Percentiles rank a stretch among this genome's conserved stretches.
phyloP scores from a whole-genome alignment of 306 rosid species.

The Ziziphus jujuba region DNA sequence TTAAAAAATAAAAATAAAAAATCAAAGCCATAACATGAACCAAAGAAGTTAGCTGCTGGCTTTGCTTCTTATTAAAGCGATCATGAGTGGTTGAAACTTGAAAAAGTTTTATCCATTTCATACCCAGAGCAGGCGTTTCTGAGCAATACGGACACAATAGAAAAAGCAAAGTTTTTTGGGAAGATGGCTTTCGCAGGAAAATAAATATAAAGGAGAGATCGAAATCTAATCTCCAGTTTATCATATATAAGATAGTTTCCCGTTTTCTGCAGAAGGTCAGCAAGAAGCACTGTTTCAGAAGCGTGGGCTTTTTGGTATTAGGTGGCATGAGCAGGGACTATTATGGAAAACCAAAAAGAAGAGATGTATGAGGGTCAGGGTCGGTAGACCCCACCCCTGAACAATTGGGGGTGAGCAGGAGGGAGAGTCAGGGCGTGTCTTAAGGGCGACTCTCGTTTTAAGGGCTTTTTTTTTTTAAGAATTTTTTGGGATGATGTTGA shows the following conservation, averaged over 20 bases:
- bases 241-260: no score
- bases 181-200: no score
- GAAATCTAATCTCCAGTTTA: no score
- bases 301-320: background rate
- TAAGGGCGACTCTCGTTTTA: slow-evolving; percentile 36
- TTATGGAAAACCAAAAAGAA: no score
- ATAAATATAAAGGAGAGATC: no score
- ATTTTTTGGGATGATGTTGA: slow-evolving; percentile 10
- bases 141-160: no score
- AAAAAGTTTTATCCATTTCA: background rate
- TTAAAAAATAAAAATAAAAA: background rate
- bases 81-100: background rate
- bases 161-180: no score
- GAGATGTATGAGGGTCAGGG: slow-evolving; percentile 38
- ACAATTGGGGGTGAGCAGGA: slow-evolving; percentile 31
- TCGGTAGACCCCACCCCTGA: slow-evolving; percentile 35
- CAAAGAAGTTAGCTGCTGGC: background rate
- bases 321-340: no score
- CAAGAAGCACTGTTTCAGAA: background rate
- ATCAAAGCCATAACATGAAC: background rate
- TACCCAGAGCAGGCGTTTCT: background rate
- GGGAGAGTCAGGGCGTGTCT: slow-evolving; percentile 38
- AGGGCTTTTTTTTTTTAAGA: background rate
- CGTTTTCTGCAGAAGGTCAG: no score
- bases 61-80: background rate